Evolutionary conservation across 2,329 filamentous ascomycete genomes (phyloP).

Genomic region (Pleomassaria siparia): DNA sequence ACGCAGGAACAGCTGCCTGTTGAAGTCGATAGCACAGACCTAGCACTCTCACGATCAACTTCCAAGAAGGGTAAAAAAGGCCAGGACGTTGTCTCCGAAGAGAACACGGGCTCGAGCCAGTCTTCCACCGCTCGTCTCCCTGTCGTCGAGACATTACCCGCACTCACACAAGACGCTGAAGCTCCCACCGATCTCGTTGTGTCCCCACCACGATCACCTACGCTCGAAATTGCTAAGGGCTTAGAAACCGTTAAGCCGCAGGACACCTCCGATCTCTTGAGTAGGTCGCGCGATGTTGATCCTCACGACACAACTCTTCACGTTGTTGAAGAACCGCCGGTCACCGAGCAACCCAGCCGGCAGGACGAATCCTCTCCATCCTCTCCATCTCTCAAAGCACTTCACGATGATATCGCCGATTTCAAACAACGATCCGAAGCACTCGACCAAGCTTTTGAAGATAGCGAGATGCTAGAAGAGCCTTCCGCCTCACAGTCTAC

Average conservation of each 20-base stretch:
- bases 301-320: slow-evolving; percentile 3
- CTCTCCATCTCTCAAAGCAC: slow-evolving; percentile 27
- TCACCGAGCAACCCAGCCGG: neutral
- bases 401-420: slow-evolving; percentile 30
- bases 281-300: neutral
- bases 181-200: neutral
- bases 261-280: neutral
- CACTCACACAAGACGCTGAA: neutral
- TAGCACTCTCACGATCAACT: slow-evolving; percentile 14
- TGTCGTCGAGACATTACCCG: neutral
- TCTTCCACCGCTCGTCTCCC: neutral
- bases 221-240: slow-evolving; percentile 2
- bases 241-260: slow-evolving; percentile 4
- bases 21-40: slow-evolving; percentile 7
- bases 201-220: slow-evolving; percentile 1
- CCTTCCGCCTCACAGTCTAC: slow-evolving; percentile 13
- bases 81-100: slow-evolving; percentile 4
- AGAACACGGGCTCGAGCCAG: neutral
- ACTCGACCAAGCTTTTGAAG: slow-evolving; percentile 22
- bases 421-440: slow-evolving; percentile 30
- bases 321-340: slow-evolving; percentile 1
- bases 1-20: neutral
- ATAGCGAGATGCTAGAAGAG: slow-evolving; percentile 9
- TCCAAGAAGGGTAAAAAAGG: slow-evolving; percentile 28
- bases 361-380: slow-evolving; percentile 6